Conservation (phyloP, 169 alveolate species). For the Plasmodium vivax region DNA sequence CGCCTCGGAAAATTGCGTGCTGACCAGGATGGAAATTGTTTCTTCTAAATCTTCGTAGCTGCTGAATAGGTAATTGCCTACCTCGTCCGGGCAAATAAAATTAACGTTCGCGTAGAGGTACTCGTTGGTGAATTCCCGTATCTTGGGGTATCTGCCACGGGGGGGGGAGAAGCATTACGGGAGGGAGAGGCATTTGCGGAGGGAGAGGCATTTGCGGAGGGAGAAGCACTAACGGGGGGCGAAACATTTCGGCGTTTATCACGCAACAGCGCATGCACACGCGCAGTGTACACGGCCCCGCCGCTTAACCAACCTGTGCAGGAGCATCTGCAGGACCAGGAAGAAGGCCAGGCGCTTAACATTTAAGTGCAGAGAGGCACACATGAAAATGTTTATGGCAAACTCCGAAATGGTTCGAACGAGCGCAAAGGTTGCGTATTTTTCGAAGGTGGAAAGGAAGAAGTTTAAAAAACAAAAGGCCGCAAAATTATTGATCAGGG, state of each 20-base stretch:
- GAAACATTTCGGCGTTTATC: not conserved
- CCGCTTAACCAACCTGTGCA: conserved; percentile 30
- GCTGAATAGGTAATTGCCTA: conserved; percentile 37
- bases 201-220: not conserved
- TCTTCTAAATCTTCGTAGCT: conserved; percentile 62
- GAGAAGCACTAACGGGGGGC: not conserved
- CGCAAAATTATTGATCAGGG: conserved; percentile 53
- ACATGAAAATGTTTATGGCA: conserved; percentile 59
- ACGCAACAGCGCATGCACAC: not conserved
- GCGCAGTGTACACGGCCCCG: not conserved
- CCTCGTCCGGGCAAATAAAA: conserved; percentile 49
- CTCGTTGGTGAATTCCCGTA: conserved; percentile 69
- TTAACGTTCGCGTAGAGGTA: conserved; percentile 56
- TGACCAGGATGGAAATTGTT: conserved; percentile 13
- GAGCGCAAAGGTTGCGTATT: conserved; percentile 37
- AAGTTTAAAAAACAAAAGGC: conserved; percentile 64
- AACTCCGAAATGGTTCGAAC: conserved; percentile 55
- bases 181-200: not conserved
- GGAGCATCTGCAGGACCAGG: conserved; percentile 25
- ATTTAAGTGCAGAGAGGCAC: conserved; percentile 12
- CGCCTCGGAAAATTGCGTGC: conserved; percentile 44
- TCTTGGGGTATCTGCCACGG: conserved; percentile 59
- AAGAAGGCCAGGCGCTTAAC: conserved; percentile 39
- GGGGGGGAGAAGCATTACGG: too few species aligned
- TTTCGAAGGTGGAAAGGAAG: conserved; percentile 3